A percentile compares a stretch with the other conserved stretches of the same genome.
Evolutionary conservation across 1,284 basidiomycete genomes (phyloP).

Genomic region (Takashimella koratensis): DNA sequence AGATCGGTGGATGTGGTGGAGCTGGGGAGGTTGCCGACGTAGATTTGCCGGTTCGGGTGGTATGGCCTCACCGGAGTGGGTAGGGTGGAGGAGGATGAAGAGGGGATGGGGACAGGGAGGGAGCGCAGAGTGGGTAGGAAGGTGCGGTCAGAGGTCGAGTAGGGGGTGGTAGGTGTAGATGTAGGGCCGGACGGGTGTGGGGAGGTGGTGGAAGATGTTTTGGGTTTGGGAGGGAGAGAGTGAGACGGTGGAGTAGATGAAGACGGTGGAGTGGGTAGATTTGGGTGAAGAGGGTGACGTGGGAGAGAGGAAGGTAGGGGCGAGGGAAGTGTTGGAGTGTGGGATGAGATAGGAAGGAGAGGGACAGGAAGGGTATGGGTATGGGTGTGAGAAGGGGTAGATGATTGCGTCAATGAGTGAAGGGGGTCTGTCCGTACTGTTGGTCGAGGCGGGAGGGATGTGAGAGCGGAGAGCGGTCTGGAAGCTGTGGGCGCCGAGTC

Average conservation of each 20-base stretch:
- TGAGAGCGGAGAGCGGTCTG: neutral
- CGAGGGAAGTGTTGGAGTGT: too few species aligned
- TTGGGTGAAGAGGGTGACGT: slow-evolving; percentile 5
- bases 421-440: neutral
- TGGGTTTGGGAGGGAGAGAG: neutral
- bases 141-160: neutral
- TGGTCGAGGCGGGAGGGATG: neutral
- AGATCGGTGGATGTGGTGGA: neutral
- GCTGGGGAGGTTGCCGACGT: neutral
- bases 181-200: neutral
- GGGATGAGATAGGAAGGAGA: slow-evolving; percentile 1
- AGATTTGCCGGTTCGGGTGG: neutral
- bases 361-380: neutral
- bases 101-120: neutral
- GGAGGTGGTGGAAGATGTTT: neutral
- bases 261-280: slow-evolving; percentile 5
- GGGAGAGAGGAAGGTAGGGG: slow-evolving; percentile 9
- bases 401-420: slow-evolving; percentile 4
- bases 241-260: slow-evolving; percentile 1
- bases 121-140: neutral
- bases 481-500: too few species aligned
- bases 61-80: neutral
- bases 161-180: slow-evolving; percentile 1
- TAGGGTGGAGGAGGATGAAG: neutral
- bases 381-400: neutral